A percentile compares a stretch with the other conserved stretches of the same genome.
phyloP scores from a whole-genome alignment of 441 rosid species.

The Arabidopsis lyrata region DNA sequence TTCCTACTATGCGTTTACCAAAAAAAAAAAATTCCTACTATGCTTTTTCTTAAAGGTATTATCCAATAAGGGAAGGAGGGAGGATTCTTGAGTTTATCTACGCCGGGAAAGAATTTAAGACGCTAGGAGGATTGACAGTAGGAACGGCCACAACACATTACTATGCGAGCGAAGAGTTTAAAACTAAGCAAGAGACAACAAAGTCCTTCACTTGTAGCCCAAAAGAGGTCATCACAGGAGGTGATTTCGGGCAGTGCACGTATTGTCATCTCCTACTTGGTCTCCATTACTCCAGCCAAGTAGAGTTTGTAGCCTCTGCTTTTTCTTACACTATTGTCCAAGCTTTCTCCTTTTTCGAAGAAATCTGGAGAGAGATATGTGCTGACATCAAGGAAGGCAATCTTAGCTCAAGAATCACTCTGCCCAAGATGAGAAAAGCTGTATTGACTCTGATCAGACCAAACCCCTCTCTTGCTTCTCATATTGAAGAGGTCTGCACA shows the following conservation, averaged over 20 bases:
- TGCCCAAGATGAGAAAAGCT: conserved; percentile 58
- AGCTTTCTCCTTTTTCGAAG: conserved; percentile 75
- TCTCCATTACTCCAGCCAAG: conserved; percentile 58
- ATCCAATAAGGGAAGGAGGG: conserved; percentile 80
- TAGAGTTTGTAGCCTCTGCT: conserved; percentile 81
- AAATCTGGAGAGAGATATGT: conserved; percentile 70
- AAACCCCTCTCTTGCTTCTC: conserved; percentile 59
- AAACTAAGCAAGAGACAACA: conserved; percentile 74
- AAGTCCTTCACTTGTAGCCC: conserved; percentile 87
- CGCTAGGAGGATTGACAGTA: conserved; percentile 69
- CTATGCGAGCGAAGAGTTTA: conserved; percentile 82
- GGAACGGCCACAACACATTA: conserved; percentile 94
- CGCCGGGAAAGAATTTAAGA: conserved; percentile 75
- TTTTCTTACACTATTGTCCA: conserved; percentile 83
- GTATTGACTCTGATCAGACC: conserved; percentile 62
- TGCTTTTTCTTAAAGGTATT: conserved; percentile 52
- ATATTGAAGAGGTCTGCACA: conserved; percentile 55
- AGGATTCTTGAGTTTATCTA: conserved; percentile 87
- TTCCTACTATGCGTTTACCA: conserved; percentile 11
- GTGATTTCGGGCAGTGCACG: conserved; percentile 77
- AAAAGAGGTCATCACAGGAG: conserved; percentile 69
- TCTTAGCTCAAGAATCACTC: conserved; percentile 61
- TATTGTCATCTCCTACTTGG: conserved; percentile 92
- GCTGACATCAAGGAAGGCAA: conserved; percentile 62
- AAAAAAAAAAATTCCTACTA: background rate